Conservation (phyloP, 805 yeast genomes). For the Starmera dryadoides region DNA sequence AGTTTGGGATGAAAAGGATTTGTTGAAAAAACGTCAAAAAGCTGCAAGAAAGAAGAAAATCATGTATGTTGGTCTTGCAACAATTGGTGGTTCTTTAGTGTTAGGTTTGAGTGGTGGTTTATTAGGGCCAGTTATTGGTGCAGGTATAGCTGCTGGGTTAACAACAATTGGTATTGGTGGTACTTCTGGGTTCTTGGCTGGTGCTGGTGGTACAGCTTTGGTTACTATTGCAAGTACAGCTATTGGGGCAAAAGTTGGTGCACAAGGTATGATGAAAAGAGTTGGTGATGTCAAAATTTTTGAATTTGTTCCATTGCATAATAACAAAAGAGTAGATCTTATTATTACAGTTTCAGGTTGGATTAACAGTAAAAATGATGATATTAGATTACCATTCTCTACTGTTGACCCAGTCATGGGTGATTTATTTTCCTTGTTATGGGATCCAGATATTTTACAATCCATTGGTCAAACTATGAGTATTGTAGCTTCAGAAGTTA, state of each 20-base stretch:
- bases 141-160: slow-evolving; percentile 95
- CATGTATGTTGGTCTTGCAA: slow-evolving; percentile 89
- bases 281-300: slow-evolving; percentile 91
- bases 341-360: slow-evolving; percentile 92
- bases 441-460: slow-evolving; percentile 98
- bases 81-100: slow-evolving; percentile 91
- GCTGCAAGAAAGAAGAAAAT: slow-evolving; percentile 58
- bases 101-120: slow-evolving; percentile 93
- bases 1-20: slow-evolving; percentile 64
- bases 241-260: slow-evolving; percentile 86
- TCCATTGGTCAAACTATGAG: slow-evolving; percentile 95
- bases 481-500: slow-evolving; percentile 88
- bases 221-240: slow-evolving; percentile 90
- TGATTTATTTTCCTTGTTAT: slow-evolving; percentile 79
- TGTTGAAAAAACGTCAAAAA: slow-evolving; percentile 66
- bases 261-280: slow-evolving; percentile 75
- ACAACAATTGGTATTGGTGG: slow-evolving; percentile 93
- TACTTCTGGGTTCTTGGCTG: slow-evolving; percentile 88
- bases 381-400: slow-evolving; percentile 90
- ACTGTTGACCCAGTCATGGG: slow-evolving; percentile 98
- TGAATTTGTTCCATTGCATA: slow-evolving; percentile 88
- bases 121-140: slow-evolving; percentile 96
- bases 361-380: slow-evolving; percentile 95
- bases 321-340: slow-evolving; percentile 80
- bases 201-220: slow-evolving; percentile 92